phyloP scores from a whole-genome alignment of 1,284 basidiomycete species.

The Anthracocystis setariae region DNA sequence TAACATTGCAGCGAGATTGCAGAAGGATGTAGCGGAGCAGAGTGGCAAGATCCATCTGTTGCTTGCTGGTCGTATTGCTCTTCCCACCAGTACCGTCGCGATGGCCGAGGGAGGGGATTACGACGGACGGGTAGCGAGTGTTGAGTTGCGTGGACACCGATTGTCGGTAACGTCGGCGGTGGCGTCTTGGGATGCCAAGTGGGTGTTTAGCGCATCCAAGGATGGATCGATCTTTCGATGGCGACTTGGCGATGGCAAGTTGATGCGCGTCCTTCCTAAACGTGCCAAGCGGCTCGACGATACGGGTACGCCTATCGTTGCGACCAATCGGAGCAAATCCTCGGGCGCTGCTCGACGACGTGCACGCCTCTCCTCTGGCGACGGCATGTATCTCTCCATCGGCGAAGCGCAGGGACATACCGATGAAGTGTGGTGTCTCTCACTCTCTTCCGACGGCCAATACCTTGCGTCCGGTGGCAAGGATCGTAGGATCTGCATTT shows the following conservation, averaged over 20 bases:
- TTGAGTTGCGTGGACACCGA: conserved; percentile 76
- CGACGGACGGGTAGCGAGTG: neutral
- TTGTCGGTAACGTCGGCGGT: conserved; percentile 81
- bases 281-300: conserved; percentile 17
- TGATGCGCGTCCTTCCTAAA: conserved; percentile 50
- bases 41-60: conserved; percentile 78
- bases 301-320: conserved; percentile 7
- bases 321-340: conserved; percentile 20
- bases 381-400: conserved; percentile 55
- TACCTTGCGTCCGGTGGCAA: conserved; percentile 86
- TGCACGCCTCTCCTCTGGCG: conserved; percentile 14
- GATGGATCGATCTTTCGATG: conserved; percentile 63
- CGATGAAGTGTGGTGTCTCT: conserved; percentile 83
- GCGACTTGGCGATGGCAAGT: conserved; percentile 60
- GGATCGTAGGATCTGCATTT: conserved; percentile 73
- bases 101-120: neutral
- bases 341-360: conserved; percentile 49
- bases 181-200: conserved; percentile 75
- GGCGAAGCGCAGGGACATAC: conserved; percentile 76
- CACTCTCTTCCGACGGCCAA: conserved; percentile 84
- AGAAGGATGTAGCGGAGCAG: conserved; percentile 68
- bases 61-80: conserved; percentile 69
- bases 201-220: conserved; percentile 70
- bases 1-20: conserved; percentile 85
- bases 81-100: conserved; percentile 5